These are phyloP conservation scores for Trichoderma gamsii DNA, from an alignment of 495 filamentous ascomycete genomes.

Conservation along the genomic window DNA sequence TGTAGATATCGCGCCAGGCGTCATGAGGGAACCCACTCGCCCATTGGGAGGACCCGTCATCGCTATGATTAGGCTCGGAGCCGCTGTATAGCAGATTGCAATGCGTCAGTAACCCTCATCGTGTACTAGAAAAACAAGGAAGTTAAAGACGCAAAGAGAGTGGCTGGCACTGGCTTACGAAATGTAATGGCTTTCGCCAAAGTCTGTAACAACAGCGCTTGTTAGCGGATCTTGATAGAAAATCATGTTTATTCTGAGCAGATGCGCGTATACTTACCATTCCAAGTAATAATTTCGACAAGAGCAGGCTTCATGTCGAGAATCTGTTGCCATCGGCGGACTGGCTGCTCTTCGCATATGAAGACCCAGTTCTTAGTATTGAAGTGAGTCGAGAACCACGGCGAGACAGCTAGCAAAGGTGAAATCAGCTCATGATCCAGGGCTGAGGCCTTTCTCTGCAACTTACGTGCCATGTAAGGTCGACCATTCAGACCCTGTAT, in stretches of 20 bases:
- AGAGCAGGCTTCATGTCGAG: slow-evolving; percentile 19
- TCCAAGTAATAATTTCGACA: slow-evolving; percentile 24
- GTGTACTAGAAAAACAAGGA: background rate
- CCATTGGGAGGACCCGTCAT: slow-evolving; percentile 23
- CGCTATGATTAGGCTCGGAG: slow-evolving; percentile 39
- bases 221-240: background rate
- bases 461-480: slow-evolving; percentile 35
- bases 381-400: slow-evolving; percentile 55
- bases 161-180: background rate
- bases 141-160: background rate
- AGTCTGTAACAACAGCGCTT: background rate
- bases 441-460: slow-evolving; percentile 20
- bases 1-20: slow-evolving; percentile 20
- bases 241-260: background rate
- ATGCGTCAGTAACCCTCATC: background rate
- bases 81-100: background rate
- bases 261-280: slow-evolving; percentile 17
- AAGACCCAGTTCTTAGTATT: slow-evolving; percentile 39
- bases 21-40: slow-evolving; percentile 22
- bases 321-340: slow-evolving; percentile 25
- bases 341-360: slow-evolving; percentile 38
- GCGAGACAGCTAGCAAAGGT: slow-evolving; percentile 31
- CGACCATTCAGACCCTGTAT: slow-evolving; percentile 28
- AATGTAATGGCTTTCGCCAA: slow-evolving; percentile 19
- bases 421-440: slow-evolving; percentile 18